Evolutionary conservation across 768 basidiomycete species (phyloP).

Genomic region (Tylopilus sp.): DNA sequence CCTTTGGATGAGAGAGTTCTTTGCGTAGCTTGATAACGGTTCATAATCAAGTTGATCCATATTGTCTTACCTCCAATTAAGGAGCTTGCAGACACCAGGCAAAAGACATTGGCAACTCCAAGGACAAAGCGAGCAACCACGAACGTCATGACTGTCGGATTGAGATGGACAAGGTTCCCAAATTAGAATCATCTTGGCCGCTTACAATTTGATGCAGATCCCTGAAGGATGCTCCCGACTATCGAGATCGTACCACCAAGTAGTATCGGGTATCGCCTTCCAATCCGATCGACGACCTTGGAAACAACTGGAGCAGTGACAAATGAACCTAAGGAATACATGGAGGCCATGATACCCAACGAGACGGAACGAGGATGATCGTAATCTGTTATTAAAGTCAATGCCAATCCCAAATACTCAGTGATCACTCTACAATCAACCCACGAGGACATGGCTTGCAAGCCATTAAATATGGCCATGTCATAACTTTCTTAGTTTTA

Average conservation of each 20-base stretch:
- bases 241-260: constrained; percentile 4
- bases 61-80: constrained; percentile 16
- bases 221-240: constrained; percentile 1
- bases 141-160: constrained; percentile 3
- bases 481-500: not conserved
- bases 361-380: constrained; percentile 51
- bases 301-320: too few relatives aligned
- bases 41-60: not conserved
- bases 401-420: too few relatives aligned
- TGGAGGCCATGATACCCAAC: constrained; percentile 39
- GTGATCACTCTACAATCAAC: too few relatives aligned
- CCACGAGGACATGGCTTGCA: not conserved
- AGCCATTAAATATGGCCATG: not conserved
- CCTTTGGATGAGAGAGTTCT: constrained; percentile 19
- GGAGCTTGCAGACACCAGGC: constrained; percentile 17
- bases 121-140: constrained; percentile 16
- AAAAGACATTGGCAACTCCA: constrained; percentile 10
- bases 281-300: constrained; percentile 3
- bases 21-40: not conserved
- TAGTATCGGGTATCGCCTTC: constrained; percentile 14
- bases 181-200: too few relatives aligned
- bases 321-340: constrained; percentile 62
- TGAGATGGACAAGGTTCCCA: not conserved
- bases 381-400: constrained; percentile 49
- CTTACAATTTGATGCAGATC: constrained; percentile 3